Evolutionary conservation across 2,329 filamentous ascomycete species (phyloP).

Genomic region (Fusarium bulbicola): DNA sequence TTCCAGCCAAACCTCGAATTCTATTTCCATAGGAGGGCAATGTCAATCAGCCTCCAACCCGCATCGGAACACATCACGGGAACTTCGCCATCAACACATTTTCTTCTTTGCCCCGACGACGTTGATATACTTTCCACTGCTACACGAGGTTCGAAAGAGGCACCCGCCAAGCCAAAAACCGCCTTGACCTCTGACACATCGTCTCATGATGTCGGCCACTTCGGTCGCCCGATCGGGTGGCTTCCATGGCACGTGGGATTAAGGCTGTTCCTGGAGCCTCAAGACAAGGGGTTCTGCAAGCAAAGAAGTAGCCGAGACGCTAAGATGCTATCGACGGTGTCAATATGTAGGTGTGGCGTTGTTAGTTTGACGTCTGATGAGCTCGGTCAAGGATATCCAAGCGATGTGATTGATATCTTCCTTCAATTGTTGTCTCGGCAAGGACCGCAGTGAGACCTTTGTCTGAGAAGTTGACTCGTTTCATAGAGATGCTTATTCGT

Average conservation of each 20-base stretch:
- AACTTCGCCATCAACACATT: no score
- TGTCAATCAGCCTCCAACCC: not conserved
- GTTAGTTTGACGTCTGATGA: not conserved
- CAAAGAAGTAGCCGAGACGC: not conserved
- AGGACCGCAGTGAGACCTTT: not conserved
- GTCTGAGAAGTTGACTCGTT: no score
- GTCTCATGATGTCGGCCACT: constrained; percentile 4
- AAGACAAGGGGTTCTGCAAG: not conserved
- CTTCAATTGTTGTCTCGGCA: not conserved
- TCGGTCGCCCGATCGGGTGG: constrained; percentile 38
- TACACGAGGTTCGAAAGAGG: not conserved
- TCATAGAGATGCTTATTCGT: not conserved
- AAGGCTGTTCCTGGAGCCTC: not conserved
- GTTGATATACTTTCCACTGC: not conserved
- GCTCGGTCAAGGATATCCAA: constrained; percentile 6
- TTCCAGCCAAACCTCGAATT: no score
- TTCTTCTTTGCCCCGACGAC: not conserved
- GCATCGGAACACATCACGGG: no score
- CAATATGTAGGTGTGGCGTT: constrained; percentile 4
- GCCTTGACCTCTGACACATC: not conserved
- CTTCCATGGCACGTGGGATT: constrained; percentile 30
- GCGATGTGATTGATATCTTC: not conserved
- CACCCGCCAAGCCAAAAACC: not conserved
- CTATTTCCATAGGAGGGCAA: no score
- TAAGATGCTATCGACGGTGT: not conserved